Conservation (phyloP, 345 rosid species). For the Salix koriyanagi region DNA sequence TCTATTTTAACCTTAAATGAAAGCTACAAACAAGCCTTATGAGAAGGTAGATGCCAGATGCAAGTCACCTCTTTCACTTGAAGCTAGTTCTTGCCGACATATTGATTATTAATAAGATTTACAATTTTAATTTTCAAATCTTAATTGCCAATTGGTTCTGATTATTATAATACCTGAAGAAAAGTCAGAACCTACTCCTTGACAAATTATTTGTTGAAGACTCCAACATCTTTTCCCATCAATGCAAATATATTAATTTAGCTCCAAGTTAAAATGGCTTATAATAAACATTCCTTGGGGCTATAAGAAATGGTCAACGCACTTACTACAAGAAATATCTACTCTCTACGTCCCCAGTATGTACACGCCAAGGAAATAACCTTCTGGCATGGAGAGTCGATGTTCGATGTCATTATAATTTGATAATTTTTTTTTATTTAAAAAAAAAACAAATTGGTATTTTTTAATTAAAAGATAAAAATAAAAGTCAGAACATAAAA, state of each 20-base stretch:
- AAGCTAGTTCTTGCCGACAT: neutral
- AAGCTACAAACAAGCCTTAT: too few species aligned
- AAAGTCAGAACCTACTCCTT: neutral
- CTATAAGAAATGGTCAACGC: neutral
- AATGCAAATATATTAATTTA: too few species aligned
- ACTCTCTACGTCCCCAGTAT: neutral
- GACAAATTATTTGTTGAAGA: neutral
- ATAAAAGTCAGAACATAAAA: too few species aligned
- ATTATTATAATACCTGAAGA: neutral
- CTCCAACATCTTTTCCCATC: neutral
- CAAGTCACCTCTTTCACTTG: too few species aligned
- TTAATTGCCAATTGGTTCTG: neutral
- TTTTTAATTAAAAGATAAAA: too few species aligned
- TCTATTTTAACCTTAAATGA: too few species aligned
- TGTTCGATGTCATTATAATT: too few species aligned
- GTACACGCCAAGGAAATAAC: neutral
- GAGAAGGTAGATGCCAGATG: too few species aligned
- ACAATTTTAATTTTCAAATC: neutral
- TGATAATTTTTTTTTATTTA: too few species aligned
- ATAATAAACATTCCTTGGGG: neutral
- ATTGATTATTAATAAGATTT: neutral
- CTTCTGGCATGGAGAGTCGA: too few species aligned
- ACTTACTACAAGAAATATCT: neutral
- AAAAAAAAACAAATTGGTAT: too few species aligned
- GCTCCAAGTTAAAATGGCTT: neutral